Evolutionary conservation across 2,329 filamentous ascomycete species (phyloP).

Genomic region (Colletotrichum karsti): DNA sequence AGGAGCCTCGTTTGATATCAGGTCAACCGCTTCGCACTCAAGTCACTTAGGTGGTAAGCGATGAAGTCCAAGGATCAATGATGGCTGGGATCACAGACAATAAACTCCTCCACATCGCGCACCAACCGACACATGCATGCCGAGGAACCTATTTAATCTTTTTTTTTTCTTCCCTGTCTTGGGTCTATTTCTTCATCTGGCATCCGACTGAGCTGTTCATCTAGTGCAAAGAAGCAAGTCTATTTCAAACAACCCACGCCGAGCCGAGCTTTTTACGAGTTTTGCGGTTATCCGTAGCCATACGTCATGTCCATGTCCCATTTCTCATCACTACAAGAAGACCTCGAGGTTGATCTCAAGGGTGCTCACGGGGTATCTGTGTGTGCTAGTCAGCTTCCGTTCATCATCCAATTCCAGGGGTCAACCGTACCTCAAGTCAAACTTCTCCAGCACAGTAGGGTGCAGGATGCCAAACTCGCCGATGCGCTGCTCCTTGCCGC

Average conservation of each 20-base stretch:
- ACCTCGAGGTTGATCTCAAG: conserved; percentile 94
- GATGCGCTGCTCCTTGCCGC: conserved; percentile 78
- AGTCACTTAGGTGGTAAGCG: too few relatives aligned
- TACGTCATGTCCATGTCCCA: conserved; percentile 22
- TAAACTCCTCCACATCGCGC: not conserved
- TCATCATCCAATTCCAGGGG: not conserved
- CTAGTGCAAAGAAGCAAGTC: not conserved
- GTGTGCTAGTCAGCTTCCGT: not conserved
- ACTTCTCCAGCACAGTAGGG: conserved; percentile 91
- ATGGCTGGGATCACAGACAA: not conserved
- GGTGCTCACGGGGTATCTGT: conserved; percentile 88
- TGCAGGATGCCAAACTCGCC: conserved; percentile 95
- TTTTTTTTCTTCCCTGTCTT: conserved; percentile 25
- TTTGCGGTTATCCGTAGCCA: conserved; percentile 9
- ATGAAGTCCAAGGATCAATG: not conserved
- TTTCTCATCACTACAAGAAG: conserved; percentile 71
- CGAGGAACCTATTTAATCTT: too few relatives aligned
- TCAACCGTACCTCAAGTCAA: conserved; percentile 79
- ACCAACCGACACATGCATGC: too few relatives aligned
- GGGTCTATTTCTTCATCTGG: conserved; percentile 21
- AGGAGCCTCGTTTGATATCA: too few relatives aligned
- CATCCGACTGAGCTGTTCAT: not conserved
- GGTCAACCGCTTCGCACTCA: too few relatives aligned
- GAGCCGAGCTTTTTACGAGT: conserved; percentile 4
- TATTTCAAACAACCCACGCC: not conserved